Conservation (phyloP, 345 rosid genomes). For the Euphorbia pulcherrima region DNA sequence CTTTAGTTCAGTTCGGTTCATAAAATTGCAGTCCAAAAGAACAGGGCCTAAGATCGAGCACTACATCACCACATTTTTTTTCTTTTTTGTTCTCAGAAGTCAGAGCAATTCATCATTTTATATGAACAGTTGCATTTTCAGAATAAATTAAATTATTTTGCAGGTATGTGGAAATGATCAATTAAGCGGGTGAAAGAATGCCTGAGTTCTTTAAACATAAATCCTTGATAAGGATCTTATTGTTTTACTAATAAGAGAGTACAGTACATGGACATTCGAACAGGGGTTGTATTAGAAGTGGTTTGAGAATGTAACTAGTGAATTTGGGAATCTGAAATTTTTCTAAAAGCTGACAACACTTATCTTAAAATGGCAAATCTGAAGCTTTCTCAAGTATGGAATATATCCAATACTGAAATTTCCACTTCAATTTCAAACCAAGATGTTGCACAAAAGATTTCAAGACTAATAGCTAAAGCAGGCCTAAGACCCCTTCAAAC, state of each 20-base stretch:
- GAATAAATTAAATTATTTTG: background rate
- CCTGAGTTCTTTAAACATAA: background rate
- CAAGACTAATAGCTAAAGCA: constrained; percentile 24
- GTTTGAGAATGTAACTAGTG: no score
- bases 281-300: no score
- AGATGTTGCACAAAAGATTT: constrained; percentile 30
- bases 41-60: background rate
- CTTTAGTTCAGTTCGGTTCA: no score
- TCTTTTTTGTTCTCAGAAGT: no score
- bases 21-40: no score
- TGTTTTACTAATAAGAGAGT: no score
- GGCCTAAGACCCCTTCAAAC: constrained; percentile 37
- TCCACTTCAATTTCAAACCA: constrained; percentile 19
- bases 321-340: no score
- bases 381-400: constrained; percentile 27
- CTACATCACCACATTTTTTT: no score
- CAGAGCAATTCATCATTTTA: no score
- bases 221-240: background rate
- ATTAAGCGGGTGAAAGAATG: background rate
- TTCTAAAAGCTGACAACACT: background rate
- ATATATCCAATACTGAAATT: constrained; percentile 3
- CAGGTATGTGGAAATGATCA: background rate
- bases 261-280: no score
- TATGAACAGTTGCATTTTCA: background rate
- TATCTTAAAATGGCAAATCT: constrained; percentile 29